Conservation (phyloP, 192 early-diverging fungal genomes). For the Coemansia reversa region DNA sequence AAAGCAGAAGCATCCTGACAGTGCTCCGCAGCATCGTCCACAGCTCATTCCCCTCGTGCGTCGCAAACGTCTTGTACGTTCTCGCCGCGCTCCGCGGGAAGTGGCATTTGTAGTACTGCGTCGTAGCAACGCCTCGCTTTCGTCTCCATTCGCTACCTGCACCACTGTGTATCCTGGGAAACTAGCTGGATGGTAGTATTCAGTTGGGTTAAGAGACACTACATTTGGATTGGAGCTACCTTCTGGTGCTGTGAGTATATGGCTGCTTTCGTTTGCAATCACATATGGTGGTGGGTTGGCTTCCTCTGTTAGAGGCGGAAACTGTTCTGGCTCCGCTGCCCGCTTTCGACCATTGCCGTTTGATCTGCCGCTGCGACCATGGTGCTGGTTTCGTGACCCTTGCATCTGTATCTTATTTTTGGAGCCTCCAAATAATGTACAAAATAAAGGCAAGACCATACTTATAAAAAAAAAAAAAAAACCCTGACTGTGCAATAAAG, state of each 20-base stretch:
- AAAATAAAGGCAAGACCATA: not conserved
- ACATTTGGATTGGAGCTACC: not conserved
- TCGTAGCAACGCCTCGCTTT: constrained; percentile 23
- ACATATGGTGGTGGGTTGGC: constrained; percentile 15
- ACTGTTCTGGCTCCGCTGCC: constrained; percentile 15
- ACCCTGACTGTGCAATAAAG: too few relatives aligned
- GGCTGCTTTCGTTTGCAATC: not conserved
- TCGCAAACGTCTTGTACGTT: not conserved
- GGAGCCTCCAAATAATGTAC: not conserved
- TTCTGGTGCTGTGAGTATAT: not conserved
- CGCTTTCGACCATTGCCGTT: not conserved
- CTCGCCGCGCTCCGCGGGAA: not conserved
- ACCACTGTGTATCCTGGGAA: constrained; percentile 48
- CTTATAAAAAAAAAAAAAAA: not conserved
- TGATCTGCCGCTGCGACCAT: not conserved
- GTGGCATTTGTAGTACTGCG: not conserved
- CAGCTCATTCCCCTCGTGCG: constrained; percentile 6
- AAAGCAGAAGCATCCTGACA: constrained; percentile 28
- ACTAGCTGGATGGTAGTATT: constrained; percentile 50
- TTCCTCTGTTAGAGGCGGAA: constrained; percentile 26
- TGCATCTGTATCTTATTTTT: constrained; percentile 1
- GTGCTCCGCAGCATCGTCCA: constrained; percentile 8
- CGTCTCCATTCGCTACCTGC: constrained; percentile 27
- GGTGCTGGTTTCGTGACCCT: constrained; percentile 6
- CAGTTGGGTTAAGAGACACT: not conserved